These are phyloP conservation scores for Sporobolomyces pararoseus DNA, from an alignment of 768 basidiomycete genomes.

Conservation along the genomic window DNA sequence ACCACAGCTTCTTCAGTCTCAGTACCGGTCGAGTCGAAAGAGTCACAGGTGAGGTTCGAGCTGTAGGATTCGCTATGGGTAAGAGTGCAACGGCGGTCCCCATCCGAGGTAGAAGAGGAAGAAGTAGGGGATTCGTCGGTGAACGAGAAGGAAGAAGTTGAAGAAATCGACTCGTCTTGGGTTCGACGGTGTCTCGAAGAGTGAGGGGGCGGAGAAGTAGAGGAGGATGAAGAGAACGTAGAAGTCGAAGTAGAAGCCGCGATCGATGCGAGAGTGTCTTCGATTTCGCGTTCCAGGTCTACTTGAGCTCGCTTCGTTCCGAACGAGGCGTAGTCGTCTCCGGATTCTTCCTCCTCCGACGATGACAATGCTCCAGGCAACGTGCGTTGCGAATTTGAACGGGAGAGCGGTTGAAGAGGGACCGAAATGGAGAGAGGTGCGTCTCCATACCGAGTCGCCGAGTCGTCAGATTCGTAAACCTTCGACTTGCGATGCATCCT, in stretches of 20 bases:
- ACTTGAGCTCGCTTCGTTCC: conserved; percentile 5
- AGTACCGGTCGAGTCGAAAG: conserved; percentile 13
- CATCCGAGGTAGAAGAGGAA: not conserved
- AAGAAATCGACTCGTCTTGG: conserved; percentile 11
- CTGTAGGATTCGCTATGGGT: conserved; percentile 23
- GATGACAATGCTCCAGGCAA: not conserved
- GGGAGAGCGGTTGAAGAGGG: not conserved
- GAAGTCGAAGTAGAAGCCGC: conserved; percentile 1
- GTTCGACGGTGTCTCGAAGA: conserved; percentile 3
- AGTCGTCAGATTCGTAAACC: conserved; percentile 21
- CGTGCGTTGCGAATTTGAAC: not conserved
- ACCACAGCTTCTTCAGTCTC: conserved; percentile 23
- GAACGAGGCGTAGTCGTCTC: conserved; percentile 4
- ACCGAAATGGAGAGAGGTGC: conserved; percentile 3
- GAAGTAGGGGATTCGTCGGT: conserved; percentile 9
- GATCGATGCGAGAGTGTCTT: conserved; percentile 27
- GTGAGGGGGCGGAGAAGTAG: not conserved
- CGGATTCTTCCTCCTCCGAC: conserved; percentile 5
- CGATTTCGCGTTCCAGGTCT: conserved; percentile 28
- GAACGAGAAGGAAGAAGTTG: conserved; percentile 6
- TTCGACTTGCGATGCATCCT: conserved; percentile 14
- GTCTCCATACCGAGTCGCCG: conserved; percentile 14
- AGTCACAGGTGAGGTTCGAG: conserved; percentile 14
- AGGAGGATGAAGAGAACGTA: conserved; percentile 8
- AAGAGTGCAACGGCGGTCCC: not conserved